phyloP scores from a whole-genome alignment of 768 basidiomycete species.

The Phanerochaete carnosa region DNA sequence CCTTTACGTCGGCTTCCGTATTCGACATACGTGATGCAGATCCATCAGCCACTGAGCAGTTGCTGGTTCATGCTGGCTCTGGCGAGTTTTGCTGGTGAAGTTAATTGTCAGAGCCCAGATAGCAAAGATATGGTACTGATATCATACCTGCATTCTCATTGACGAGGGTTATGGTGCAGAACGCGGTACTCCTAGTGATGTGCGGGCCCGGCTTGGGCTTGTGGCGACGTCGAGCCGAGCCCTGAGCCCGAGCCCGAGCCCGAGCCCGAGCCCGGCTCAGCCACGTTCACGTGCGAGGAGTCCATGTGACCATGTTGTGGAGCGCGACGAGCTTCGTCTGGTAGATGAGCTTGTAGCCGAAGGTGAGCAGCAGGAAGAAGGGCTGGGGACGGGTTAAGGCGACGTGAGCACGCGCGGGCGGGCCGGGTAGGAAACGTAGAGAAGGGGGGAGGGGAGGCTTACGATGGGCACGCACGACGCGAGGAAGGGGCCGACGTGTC shows the following conservation, averaged over 20 bases:
- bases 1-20: no score
- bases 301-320: conserved; percentile 23
- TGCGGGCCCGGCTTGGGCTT: conserved; percentile 10
- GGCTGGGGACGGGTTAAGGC: conserved; percentile 13
- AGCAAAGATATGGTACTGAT: no score
- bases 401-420: background rate
- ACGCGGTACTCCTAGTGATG: background rate
- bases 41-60: no score
- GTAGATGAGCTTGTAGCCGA: conserved; percentile 26
- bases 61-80: no score
- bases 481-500: conserved; percentile 18
- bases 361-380: conserved; percentile 22
- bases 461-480: conserved; percentile 26
- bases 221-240: conserved; percentile 8
- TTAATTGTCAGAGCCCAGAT: no score
- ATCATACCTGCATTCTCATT: background rate
- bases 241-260: background rate
- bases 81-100: no score
- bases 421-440: background rate
- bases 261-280: background rate
- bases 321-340: conserved; percentile 20
- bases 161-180: background rate
- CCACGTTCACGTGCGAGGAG: conserved; percentile 11
- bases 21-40: no score
- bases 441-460: background rate